Evolutionary conservation across 148 eudicot species (phyloP), one percentile per base, ranked within the genome.

Genomic region (Selenicereus undatus): DNA sequence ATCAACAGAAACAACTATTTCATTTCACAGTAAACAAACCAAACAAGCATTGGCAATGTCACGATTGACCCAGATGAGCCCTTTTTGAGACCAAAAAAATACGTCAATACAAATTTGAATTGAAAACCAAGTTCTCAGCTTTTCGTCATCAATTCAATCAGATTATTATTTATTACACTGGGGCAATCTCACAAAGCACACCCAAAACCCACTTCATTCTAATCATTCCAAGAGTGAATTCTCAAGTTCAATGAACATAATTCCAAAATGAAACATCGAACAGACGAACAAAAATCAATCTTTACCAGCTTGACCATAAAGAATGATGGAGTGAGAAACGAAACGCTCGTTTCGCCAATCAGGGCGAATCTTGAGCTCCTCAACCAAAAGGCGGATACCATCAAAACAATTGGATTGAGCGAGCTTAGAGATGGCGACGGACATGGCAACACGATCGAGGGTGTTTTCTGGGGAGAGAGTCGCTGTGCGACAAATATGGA

Each of bases 401-500:
- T 90, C 88, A 72, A 87, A 84, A 77, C 87, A 82, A 48, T 88
- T 89, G 3, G 80, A 80, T 1, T 82, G 77, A 7, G 88, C 42
- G 58, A 95, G 97, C 84, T 89, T 91, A 16, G 87, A 71, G 21
- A 95, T 66, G 74, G 98, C 97, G 35, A 83, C 24, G 22, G 98
- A 89, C 84, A 89, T 89, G 45, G 93, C 90, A 66, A 89, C 52
- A 20, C 97, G 97, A 78, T 95, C 98, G 79, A 92, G 91, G 48
- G 84, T 91, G 14, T 86, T 82, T 1, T 85, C 87, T 21, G 97
- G 98, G 10, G 93, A 88, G 1, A 95, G 88, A 2, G 95, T 79
- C 24, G 98, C 91, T 66, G 95, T 93, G 20, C 90, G 85, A 76
- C 91, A 93, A 82, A 96, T 92, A 8, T 91, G 88, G 82, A 94